Conservation (phyloP, 805 yeast species). For the Metschnikowia similis region DNA sequence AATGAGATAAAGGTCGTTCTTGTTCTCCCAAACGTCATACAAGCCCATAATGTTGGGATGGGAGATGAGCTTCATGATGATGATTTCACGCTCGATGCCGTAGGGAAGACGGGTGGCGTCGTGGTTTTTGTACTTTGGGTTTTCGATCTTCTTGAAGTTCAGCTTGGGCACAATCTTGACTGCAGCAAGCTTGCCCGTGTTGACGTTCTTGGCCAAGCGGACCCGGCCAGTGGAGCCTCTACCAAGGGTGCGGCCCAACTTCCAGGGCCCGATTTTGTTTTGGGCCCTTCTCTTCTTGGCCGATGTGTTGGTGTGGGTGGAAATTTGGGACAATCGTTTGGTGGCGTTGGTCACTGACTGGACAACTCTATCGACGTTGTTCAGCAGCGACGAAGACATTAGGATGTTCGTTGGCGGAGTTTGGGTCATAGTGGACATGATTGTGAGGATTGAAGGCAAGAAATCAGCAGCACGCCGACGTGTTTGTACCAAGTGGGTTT, state of each 20-base stretch:
- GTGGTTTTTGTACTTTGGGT: conserved; percentile 41
- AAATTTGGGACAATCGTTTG: conserved; percentile 47
- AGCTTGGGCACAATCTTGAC: conserved; percentile 94
- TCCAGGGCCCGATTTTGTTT: conserved; percentile 91
- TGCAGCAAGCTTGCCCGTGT: conserved; percentile 88
- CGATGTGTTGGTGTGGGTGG: conserved; percentile 40
- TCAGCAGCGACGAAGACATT: conserved; percentile 15
- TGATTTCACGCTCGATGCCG: conserved; percentile 83
- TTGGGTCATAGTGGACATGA: conserved; percentile 15
- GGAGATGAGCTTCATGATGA: conserved; percentile 75
- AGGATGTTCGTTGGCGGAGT: conserved; percentile 12
- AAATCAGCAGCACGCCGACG: not conserved
- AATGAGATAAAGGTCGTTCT: conserved; percentile 76
- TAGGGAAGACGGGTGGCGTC: conserved; percentile 60
- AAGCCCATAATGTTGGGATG: conserved; percentile 77
- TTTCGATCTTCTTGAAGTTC: conserved; percentile 48
- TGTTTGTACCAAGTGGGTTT: not conserved
- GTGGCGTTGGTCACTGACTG: conserved; percentile 45
- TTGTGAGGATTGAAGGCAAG: not conserved
- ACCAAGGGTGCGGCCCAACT: conserved; percentile 89
- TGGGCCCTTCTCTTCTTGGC: conserved; percentile 43
- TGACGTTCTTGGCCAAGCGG: conserved; percentile 79
- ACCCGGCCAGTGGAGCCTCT: conserved; percentile 97
- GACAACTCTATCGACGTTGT: conserved; percentile 37
- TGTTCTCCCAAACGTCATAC: conserved; percentile 86